A percentile compares a stretch with the other conserved stretches of the same genome.
These are phyloP conservation scores for Castanospermum australe DNA, from an alignment of 306 rosid species.

Conservation along the genomic window DNA sequence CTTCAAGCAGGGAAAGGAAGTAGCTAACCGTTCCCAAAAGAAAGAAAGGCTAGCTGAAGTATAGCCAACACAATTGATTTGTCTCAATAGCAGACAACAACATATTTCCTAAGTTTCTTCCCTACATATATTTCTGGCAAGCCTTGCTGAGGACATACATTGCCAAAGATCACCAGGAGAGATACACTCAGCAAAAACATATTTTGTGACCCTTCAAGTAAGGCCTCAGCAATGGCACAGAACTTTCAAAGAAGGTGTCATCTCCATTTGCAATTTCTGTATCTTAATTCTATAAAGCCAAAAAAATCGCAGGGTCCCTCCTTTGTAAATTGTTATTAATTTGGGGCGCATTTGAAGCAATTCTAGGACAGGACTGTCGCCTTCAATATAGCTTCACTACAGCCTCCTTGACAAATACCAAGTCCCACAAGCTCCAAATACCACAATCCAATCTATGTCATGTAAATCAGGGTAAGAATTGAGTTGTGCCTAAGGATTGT, in stretches of 20 bases:
- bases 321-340: neutral
- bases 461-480: neutral
- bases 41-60: neutral
- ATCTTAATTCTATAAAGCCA: neutral
- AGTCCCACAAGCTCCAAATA: neutral
- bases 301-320: neutral
- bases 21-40: neutral
- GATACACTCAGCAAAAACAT: neutral
- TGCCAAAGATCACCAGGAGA: neutral
- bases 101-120: neutral
- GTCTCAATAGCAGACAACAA: neutral
- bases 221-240: neutral
- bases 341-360: neutral
- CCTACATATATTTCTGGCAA: neutral
- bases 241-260: neutral
- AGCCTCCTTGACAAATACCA: neutral
- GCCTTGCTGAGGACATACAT: neutral
- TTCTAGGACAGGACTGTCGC: neutral
- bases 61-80: neutral
- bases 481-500: neutral
- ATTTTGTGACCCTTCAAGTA: neutral
- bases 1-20: neutral
- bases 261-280: neutral
- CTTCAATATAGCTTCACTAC: neutral
- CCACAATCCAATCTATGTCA: neutral